Base-by-base conservation (phyloP, 352 stramenopile species). In the Phytophthora boehmeriae region DNA sequence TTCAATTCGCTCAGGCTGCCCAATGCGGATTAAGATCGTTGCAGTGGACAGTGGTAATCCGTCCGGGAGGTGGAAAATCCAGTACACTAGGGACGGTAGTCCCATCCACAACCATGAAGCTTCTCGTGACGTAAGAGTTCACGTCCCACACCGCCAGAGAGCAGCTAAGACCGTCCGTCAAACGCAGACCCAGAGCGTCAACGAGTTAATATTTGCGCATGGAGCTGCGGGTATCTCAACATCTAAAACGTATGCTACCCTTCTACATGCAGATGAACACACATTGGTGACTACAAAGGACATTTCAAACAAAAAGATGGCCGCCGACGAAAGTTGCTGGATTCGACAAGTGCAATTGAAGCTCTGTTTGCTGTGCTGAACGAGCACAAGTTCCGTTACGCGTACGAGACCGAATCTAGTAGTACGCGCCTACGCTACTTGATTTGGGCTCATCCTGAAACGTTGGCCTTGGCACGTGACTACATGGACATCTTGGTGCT, bases 251-350 rank as follows among this genome's bases (percentile, higher is more conserved):
- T 42, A 42, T 42, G 35, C 11, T 5, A 42, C 8, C 14, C 14
- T 42, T 9, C 14, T 42, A 4, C 35, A 42, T 16, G 14, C 35
- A 16, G 11, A 42, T 17, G 11, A 10, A 16, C 4, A 42, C 14
- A 42, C 35, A 9, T n/a, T 42, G 5, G 8, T 27, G 9, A 47
- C 8, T 30, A 4, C 9, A 5, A 47, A 47, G 19, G 41, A 47
- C n/a, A 47, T 47, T 28, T 47, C n/a, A 28, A 47, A 47, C 41
- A 25, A 47, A 47, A 47, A 47, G 19, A 8, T 19, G 4, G 8
- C 20, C 17, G 16, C 5, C 41, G 41, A 25, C 41, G 19, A 5
- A 28, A 25, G 5, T 16, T n/a, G 14, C 28, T 47, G n/a, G n/a
- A 5, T 27, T 30, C n/a, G 4, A 16, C 4, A 5, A 16, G n/a